Evolutionary conservation across 768 basidiomycete genomes (phyloP).

Genomic region (Termitomyces sp.): DNA sequence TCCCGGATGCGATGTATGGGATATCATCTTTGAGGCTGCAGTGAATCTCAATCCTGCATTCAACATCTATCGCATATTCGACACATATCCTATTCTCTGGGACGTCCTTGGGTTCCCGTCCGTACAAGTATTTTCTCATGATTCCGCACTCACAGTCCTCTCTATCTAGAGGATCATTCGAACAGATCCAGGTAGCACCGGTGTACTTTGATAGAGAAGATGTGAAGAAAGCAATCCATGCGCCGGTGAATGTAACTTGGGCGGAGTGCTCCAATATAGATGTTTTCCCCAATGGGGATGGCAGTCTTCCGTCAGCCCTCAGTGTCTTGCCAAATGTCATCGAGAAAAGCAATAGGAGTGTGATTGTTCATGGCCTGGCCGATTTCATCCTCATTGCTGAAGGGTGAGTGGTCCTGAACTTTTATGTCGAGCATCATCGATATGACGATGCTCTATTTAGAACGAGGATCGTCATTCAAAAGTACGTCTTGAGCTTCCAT

Average conservation of each 20-base stretch:
- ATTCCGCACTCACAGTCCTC: background rate
- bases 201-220: constrained; percentile 69
- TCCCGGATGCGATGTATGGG: constrained; percentile 66
- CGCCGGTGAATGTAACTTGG: constrained; percentile 60
- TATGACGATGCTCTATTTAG: constrained; percentile 22
- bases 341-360: constrained; percentile 64
- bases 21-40: constrained; percentile 58
- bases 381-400: constrained; percentile 75
- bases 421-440: background rate
- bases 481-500: constrained; percentile 33
- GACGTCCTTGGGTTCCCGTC: constrained; percentile 83
- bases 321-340: constrained; percentile 72
- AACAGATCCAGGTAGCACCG: constrained; percentile 49
- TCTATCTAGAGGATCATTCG: constrained; percentile 48
- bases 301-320: constrained; percentile 57
- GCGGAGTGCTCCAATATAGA: constrained; percentile 53
- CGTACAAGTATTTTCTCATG: constrained; percentile 13
- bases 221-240: constrained; percentile 71
- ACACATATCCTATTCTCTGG: constrained; percentile 72
- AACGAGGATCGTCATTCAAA: constrained; percentile 61
- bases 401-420: constrained; percentile 41
- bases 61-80: constrained; percentile 75
- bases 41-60: constrained; percentile 69
- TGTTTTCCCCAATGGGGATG: constrained; percentile 63
- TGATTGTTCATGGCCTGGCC: constrained; percentile 70